phyloP scores from a whole-genome alignment of 192 early-diverging fungal species.

The Jimgerdemannia flammicorona region DNA sequence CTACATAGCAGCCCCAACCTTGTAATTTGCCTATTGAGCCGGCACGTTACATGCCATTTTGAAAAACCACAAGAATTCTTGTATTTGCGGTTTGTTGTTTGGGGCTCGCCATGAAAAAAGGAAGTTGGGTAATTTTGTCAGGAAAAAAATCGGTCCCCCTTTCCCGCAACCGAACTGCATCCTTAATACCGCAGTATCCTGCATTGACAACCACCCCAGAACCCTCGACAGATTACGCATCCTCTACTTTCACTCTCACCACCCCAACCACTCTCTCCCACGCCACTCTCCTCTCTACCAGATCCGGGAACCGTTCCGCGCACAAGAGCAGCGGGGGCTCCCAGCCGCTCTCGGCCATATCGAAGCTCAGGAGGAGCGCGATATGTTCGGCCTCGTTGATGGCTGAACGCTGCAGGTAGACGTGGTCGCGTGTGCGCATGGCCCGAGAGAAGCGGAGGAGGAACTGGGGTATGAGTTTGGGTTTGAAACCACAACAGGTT shows the following conservation, averaged over 20 bases:
- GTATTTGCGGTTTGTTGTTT: no score
- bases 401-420: background rate
- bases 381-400: background rate
- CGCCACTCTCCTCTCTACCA: background rate
- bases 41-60: no score
- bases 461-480: background rate
- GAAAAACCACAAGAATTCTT: no score
- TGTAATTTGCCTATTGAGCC: no score
- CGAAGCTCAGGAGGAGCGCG: background rate
- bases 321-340: background rate
- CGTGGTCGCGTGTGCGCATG: background rate
- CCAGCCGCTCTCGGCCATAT: background rate
- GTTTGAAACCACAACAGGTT: background rate
- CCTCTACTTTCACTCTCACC: background rate
- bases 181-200: no score
- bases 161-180: no score
- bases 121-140: no score
- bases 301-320: background rate
- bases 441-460: background rate
- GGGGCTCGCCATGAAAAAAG: no score
- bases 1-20: no score
- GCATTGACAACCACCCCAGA: no score
- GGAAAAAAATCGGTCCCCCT: no score
- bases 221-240: background rate
- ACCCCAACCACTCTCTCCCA: background rate